phyloP scores from a whole-genome alignment of 2,329 filamentous ascomycete genomes.

The Trichophyton simii region DNA sequence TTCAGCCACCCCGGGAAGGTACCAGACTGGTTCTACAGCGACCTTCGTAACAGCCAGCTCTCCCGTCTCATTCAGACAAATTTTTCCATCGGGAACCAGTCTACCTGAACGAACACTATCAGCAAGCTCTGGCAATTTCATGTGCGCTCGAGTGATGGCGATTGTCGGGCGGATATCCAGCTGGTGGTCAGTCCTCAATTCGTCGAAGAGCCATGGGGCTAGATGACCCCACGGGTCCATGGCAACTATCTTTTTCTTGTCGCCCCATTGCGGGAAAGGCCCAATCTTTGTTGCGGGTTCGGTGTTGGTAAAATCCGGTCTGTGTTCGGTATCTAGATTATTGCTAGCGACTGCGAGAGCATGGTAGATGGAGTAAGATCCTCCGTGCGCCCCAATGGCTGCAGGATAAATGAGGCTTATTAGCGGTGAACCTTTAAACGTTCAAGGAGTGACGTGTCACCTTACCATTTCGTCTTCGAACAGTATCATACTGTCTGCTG shows the following conservation, averaged over 20 bases:
- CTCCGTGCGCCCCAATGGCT: constrained; percentile 62
- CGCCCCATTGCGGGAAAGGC: constrained; percentile 78
- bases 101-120: constrained; percentile 72
- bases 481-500: constrained; percentile 60
- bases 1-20: constrained; percentile 75
- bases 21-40: constrained; percentile 90
- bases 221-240: constrained; percentile 94
- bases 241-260: constrained; percentile 86
- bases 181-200: constrained; percentile 63
- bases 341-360: constrained; percentile 85
- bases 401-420: constrained; percentile 15
- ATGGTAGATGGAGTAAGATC: constrained; percentile 93
- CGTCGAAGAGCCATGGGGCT: constrained; percentile 68
- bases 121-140: constrained; percentile 91
- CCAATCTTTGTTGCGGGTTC: constrained; percentile 84
- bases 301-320: constrained; percentile 67
- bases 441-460: constrained; percentile 18
- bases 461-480: constrained; percentile 66
- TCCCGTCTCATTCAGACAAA: constrained; percentile 72
- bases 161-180: constrained; percentile 80
- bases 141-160: constrained; percentile 82
- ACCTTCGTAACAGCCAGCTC: constrained; percentile 93
- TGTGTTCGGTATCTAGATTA: constrained; percentile 72
- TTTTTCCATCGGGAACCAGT: constrained; percentile 69
- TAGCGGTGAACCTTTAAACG: background rate